A percentile compares a stretch with the other conserved stretches of the same genome.
These are phyloP conservation scores for Phytomonas serpens DNA, from an alignment of 208 protist genomes.

Conservation along the genomic window DNA sequence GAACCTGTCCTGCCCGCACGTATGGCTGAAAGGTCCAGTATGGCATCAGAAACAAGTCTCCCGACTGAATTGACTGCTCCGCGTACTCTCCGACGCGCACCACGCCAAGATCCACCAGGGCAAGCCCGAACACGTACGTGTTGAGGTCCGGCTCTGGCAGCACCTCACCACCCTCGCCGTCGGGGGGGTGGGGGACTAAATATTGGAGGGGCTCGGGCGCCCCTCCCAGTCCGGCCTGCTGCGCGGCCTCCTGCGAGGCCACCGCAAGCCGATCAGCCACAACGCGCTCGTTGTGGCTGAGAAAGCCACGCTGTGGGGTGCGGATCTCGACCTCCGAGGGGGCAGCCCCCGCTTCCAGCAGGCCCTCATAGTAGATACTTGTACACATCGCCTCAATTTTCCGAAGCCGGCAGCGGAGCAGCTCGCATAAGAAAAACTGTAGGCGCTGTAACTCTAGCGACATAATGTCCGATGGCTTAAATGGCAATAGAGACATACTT, in stretches of 20 bases:
- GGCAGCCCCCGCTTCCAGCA: background rate
- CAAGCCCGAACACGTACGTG: constrained; percentile 75
- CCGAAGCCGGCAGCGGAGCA: constrained; percentile 68
- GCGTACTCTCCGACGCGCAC: constrained; percentile 65
- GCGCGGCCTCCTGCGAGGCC: constrained; percentile 21
- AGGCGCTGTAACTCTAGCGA: constrained; percentile 63
- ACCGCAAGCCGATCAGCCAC: constrained; percentile 70
- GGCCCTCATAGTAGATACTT: constrained; percentile 58
- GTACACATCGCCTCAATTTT: constrained; percentile 70
- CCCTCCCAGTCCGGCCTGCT: constrained; percentile 50
- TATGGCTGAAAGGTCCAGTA: constrained; percentile 65
- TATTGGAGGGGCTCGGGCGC: constrained; percentile 49
- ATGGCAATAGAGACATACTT: constrained; percentile 52
- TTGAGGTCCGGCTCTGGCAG: constrained; percentile 61
- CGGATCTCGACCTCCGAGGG: constrained; percentile 15
- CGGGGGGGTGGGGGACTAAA: constrained; percentile 45
- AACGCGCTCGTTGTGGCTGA: constrained; percentile 55
- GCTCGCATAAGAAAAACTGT: constrained; percentile 76
- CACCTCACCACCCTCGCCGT: constrained; percentile 72
- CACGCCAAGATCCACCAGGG: constrained; percentile 67
- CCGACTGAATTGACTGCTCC: constrained; percentile 56
- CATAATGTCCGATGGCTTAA: constrained; percentile 74
- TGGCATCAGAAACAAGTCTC: constrained; percentile 78
- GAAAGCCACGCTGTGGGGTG: constrained; percentile 33
- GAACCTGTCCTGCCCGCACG: constrained; percentile 56